Base-by-base conservation (phyloP, 345 rosid species). In the Dipteronia dyeriana region DNA sequence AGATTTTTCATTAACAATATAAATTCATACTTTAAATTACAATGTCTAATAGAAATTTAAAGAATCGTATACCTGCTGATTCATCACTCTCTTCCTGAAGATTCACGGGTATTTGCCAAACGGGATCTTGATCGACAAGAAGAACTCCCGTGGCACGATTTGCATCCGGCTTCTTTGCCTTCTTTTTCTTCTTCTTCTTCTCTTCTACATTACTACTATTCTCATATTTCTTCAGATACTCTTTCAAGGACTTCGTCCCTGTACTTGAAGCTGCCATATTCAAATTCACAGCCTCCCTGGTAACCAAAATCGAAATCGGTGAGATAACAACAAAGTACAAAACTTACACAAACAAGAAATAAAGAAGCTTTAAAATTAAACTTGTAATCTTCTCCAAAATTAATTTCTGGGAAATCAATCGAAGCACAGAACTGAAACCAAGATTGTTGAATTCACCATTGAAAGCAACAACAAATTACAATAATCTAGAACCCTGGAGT, bases 121-220 rank as follows among this genome's bases (percentile, higher is more conserved):
- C 89, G 1, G 98, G 99, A 84, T 96, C 98, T 81, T 89, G 85
- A 73, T 96, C 98, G 6, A 94, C 97, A 66, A 94, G 93, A 51
- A 89, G 64, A 82, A 94, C 91, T 57, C 95, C 91, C 0, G 77
- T 68, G 7, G 54, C 71, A 0, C 25, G n/a, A 49, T 13, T 64
- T 6, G 84, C 70, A 59, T 78, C 90, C 13, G 88, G 82, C 76
- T 79, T 86, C 26, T 78, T 62, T 39, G 79, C 86, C 85, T 79
- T 88, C 85, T 88, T 92, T 81, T 85, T 91, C 82, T 88, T 90
- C 88, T 80, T 93, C 64, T 85, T 91, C 84, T 86, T 90, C 23
- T 89, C 87, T 68, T 88, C 85, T 76, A 83, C 88, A 43, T 83
- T 79, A 26, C 20, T 75, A 29, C 75, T 84, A 45, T 85, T 86